Percentiles rank a stretch among this genome's conserved stretches.
phyloP scores from a whole-genome alignment of 176 grass and related monocot genomes.

The Avena atlantica region DNA sequence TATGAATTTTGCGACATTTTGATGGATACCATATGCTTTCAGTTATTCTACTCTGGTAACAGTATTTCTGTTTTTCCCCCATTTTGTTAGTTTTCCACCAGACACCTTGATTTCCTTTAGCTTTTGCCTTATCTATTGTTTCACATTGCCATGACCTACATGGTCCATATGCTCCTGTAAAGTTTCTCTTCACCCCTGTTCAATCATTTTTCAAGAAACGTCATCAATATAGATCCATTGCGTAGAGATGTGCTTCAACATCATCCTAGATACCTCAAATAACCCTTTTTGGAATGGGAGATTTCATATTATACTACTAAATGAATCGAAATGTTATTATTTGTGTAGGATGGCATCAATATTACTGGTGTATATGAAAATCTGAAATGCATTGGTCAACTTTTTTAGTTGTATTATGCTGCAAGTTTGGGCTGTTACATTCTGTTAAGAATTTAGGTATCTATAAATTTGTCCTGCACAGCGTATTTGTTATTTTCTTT shows the following conservation, averaged over 20 bases:
- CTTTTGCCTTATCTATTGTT: not conserved
- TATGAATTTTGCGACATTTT: not conserved
- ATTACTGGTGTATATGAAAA: not conserved
- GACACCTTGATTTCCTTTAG: not conserved
- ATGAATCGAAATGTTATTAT: not conserved
- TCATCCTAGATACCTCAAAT: not conserved
- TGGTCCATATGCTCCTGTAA: not conserved
- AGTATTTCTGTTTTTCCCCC: not conserved
- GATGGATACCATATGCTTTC: not conserved
- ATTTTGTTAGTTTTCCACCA: not conserved
- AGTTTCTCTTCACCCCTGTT: not conserved
- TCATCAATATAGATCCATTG: not conserved
- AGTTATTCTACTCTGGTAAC: not conserved
- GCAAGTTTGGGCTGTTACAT: not conserved
- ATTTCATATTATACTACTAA: not conserved
- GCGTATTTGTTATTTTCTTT: not conserved
- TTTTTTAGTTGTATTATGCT: not conserved
- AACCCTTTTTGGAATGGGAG: not conserved
- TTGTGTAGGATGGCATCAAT: not conserved
- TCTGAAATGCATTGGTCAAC: not conserved
- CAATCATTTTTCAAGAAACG: not conserved
- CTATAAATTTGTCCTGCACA: not conserved
- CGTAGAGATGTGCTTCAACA: not conserved
- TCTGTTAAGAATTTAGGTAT: not conserved
- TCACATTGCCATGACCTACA: not conserved